Conservation (phyloP, 2,329 filamentous ascomycete species). For the Colletotrichum chlorophyti region DNA sequence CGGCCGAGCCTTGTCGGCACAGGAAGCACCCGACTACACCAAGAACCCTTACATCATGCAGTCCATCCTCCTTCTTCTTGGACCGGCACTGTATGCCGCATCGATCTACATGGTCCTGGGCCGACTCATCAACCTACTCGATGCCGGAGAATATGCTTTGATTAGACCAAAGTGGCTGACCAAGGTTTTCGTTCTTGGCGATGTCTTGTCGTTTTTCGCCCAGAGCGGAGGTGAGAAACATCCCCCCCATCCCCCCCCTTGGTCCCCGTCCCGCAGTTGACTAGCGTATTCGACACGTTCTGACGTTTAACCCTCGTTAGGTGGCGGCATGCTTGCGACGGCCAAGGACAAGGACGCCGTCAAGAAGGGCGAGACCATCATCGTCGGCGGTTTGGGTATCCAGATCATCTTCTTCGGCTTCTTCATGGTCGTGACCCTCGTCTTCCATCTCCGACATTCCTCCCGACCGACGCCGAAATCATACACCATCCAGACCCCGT, state of each 20-base stretch:
- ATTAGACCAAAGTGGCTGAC: slow-evolving; percentile 52
- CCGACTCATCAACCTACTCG: slow-evolving; percentile 47
- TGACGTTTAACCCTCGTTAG: neutral
- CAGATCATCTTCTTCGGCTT: slow-evolving; percentile 63
- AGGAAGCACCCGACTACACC: slow-evolving; percentile 48
- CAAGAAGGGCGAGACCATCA: slow-evolving; percentile 50
- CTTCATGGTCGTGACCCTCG: slow-evolving; percentile 54
- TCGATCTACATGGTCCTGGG: slow-evolving; percentile 59
- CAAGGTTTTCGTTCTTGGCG: slow-evolving; percentile 60
- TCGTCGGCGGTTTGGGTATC: slow-evolving; percentile 58
- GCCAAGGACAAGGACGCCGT: slow-evolving; percentile 30
- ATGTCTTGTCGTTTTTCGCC: slow-evolving; percentile 58
- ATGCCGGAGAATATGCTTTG: slow-evolving; percentile 41
- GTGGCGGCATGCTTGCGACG: slow-evolving; percentile 31
- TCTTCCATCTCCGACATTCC: slow-evolving; percentile 50
- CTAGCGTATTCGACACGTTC: neutral
- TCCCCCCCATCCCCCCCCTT: neutral
- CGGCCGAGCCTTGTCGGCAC: slow-evolving; percentile 52
- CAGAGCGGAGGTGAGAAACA: slow-evolving; percentile 48
- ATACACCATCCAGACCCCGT: slow-evolving; percentile 33
- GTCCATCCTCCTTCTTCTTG: slow-evolving; percentile 49
- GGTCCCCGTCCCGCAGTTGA: too few species aligned
- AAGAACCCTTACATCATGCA: slow-evolving; percentile 48
- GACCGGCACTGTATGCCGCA: slow-evolving; percentile 55
- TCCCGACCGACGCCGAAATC: slow-evolving; percentile 27